Conservation (phyloP, 2,329 filamentous ascomycete species). For the Colletotrichum siamense region DNA sequence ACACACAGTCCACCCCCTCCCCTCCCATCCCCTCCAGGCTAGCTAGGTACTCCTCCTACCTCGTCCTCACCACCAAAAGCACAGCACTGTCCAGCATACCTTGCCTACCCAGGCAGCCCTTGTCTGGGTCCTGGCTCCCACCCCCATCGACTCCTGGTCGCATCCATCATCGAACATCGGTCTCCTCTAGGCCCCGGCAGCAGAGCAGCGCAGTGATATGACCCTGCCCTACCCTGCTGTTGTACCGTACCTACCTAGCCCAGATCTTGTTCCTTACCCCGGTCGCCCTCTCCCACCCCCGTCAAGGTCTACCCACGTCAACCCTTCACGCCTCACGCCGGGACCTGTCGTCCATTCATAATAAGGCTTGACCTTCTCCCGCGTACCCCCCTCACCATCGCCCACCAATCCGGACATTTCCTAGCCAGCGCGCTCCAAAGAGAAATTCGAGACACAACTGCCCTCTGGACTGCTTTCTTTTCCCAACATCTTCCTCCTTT, state of each 20-base stretch:
- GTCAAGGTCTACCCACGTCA: slow-evolving; percentile 19
- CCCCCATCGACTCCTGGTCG: slow-evolving; percentile 14
- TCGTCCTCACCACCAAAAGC: neutral
- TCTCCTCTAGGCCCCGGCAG: slow-evolving; percentile 2
- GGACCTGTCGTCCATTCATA: slow-evolving; percentile 24
- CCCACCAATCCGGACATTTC: slow-evolving; percentile 21
- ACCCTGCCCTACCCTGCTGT: slow-evolving; percentile 11
- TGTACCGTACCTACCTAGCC: slow-evolving; percentile 21
- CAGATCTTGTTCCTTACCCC: slow-evolving; percentile 23
- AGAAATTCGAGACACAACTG: slow-evolving; percentile 23
- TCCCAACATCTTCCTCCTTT: slow-evolving; percentile 10
- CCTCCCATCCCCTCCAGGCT: neutral
- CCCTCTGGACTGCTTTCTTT: slow-evolving; percentile 22
- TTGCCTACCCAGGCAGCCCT: slow-evolving; percentile 10
- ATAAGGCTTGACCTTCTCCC: slow-evolving; percentile 24
- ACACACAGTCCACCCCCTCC: neutral
- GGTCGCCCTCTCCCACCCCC: neutral
- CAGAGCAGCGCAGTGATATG: slow-evolving; percentile 19
- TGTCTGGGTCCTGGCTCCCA: slow-evolving; percentile 5
- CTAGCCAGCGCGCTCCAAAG: slow-evolving; percentile 13
- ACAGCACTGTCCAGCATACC: slow-evolving; percentile 11
- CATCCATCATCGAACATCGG: slow-evolving; percentile 19
- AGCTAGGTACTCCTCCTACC: neutral
- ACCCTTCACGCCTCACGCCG: slow-evolving; percentile 21
- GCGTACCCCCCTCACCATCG: slow-evolving; percentile 19